Evolutionary conservation across 129 eudicot species (phyloP).

Genomic region (Solidago caesia): DNA sequence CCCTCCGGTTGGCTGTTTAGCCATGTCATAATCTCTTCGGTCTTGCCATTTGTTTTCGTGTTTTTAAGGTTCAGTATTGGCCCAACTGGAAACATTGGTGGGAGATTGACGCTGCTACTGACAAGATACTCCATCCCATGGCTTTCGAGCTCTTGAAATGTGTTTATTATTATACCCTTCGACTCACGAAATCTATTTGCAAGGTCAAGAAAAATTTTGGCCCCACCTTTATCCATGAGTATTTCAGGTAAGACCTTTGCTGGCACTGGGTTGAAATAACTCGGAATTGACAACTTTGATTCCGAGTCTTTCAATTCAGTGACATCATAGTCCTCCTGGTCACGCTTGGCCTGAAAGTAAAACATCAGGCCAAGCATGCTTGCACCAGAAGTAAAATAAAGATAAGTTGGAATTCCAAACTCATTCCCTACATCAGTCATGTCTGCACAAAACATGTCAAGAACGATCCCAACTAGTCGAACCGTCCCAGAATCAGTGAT

Average conservation of each 20-base stretch:
- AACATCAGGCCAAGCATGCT: slow-evolving; percentile 24
- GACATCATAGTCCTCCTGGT: slow-evolving; percentile 14
- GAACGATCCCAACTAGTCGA: slow-evolving; percentile 19
- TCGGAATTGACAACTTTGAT: slow-evolving; percentile 11
- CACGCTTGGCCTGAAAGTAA: not conserved
- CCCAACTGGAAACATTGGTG: slow-evolving; percentile 15
- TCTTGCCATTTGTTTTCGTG: not conserved
- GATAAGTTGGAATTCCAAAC: slow-evolving; percentile 24
- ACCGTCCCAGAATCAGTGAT: slow-evolving; percentile 8
- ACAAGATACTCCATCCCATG: slow-evolving; percentile 1
- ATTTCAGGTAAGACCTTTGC: slow-evolving; percentile 20
- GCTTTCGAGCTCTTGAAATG: slow-evolving; percentile 29
- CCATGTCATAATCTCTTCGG: slow-evolving; percentile 28
- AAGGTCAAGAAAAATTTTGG: not conserved
- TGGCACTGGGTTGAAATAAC: slow-evolving; percentile 25
- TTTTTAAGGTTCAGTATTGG: not conserved
- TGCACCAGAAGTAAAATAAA: slow-evolving; percentile 30
- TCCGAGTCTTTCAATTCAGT: slow-evolving; percentile 19
- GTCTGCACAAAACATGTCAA: slow-evolving; percentile 28
- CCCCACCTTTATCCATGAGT: not conserved
- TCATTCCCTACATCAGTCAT: slow-evolving; percentile 39
- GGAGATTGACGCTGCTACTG: not conserved
- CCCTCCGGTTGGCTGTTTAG: slow-evolving; percentile 15
- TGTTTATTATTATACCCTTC: slow-evolving; percentile 32
- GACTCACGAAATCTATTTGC: slow-evolving; percentile 26